Conservation (phyloP, 2,329 filamentous ascomycete genomes). For the Simplicillium sp. region DNA sequence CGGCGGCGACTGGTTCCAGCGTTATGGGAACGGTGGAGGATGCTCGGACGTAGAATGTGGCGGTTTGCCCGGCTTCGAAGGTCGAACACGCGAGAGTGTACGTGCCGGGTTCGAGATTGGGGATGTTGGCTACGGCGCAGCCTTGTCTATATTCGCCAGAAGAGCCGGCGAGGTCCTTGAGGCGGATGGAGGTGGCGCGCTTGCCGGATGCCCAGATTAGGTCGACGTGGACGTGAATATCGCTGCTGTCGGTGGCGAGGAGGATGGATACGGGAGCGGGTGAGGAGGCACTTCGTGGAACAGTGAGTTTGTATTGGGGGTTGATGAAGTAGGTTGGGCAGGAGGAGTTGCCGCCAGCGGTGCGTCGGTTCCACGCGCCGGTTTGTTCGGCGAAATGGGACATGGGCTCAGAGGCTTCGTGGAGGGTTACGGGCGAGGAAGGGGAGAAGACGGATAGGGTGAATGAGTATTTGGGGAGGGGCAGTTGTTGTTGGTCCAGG, state of each 20-base stretch:
- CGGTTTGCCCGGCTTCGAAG: constrained; percentile 71
- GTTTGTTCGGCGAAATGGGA: constrained; percentile 45
- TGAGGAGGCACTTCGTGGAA: constrained; percentile 25
- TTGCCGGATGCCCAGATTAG: constrained; percentile 69
- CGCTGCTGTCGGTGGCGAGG: constrained; percentile 55
- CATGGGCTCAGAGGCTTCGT: constrained; percentile 52
- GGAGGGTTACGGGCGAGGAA: constrained; percentile 43
- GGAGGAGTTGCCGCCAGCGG: constrained; percentile 76
- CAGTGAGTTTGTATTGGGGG: constrained; percentile 68
- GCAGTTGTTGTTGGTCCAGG: constrained; percentile 70
- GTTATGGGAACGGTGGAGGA: constrained; percentile 49
- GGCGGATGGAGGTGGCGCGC: constrained; percentile 58
- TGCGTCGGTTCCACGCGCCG: constrained; percentile 67
- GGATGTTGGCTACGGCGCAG: constrained; percentile 59
- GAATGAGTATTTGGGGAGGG: constrained; percentile 67
- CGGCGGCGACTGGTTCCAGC: constrained; percentile 54
- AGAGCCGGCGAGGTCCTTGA: constrained; percentile 69
- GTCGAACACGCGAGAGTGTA: constrained; percentile 91
- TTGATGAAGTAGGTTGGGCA: constrained; percentile 73
- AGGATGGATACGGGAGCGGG: constrained; percentile 60
- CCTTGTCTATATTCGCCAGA: constrained; percentile 85
- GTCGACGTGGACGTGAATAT: constrained; percentile 75
- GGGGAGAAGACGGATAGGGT: constrained; percentile 77
- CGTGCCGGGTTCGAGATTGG: constrained; percentile 53
- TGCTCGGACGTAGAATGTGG: constrained; percentile 67